Evolutionary conservation across 106 monocot genomes (phyloP), one percentile per base, ranked within the genome.

Genomic region (Dioscorea dumetorum): DNA sequence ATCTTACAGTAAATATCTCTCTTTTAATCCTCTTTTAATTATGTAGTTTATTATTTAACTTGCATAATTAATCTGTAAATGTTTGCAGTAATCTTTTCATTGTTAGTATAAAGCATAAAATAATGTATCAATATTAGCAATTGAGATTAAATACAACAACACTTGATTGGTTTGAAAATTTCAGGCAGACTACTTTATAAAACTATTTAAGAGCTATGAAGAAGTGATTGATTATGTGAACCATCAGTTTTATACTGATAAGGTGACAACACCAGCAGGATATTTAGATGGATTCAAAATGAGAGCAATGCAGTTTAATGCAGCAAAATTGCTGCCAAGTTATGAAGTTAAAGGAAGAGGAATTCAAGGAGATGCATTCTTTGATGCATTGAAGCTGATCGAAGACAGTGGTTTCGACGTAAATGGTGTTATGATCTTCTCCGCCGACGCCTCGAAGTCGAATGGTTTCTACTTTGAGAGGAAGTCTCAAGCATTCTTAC

Each of bases 221-320:
- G 33, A 32, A 13, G 71, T 56, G 2, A 80, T 80, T 15, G 74
- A 80, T 70, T 80, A 80, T 24, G 75, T 80, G 0, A 80, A 80
- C 49, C 62, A 75, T 64, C 80, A 80, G 71, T 80, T 80, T 41
- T 80, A 80, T 23, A 71, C 80, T 3, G 75, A 74, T 32, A 33
- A 22, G 14, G 70, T 71, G 53, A 59, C 10, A 35, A 18, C 15
- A 18, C 75, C 75, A 28, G 33, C 10, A 14, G 52, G 24, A 4
- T 80, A 75, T 56, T 16, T 70, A 33, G 49, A 64, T 48, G 74
- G 54, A 18, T 80, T 80, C 61, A 66, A 34, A 60, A 33, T 35
- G 17, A 48, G 70, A 53, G 74, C 64, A 13, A 19, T 33, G 5
- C 74, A 80, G 66, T 80, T 75, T 41, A 48, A 74, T 41, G 74